Evolutionary conservation across 1,284 basidiomycete species (phyloP), one percentile per base, ranked within the genome.

Genomic region (Ganoderma resinaceum): DNA sequence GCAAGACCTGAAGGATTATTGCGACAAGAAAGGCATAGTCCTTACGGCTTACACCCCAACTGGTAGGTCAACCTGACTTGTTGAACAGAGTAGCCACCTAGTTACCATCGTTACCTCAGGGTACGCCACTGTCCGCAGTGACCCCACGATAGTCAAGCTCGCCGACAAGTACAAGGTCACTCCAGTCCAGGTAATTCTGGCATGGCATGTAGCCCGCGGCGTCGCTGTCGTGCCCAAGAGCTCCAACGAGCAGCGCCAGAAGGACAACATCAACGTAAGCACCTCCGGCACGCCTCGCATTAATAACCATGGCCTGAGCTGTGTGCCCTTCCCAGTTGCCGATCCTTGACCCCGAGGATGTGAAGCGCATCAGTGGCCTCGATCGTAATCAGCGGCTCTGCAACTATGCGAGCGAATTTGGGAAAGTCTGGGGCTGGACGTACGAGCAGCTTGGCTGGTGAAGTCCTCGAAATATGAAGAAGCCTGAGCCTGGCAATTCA

Each of bases 1-100:
- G 73, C 78, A 83, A 65, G 84, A 88, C 14, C 80, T 92, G n/a
- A 81, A 87, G 65, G 77, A 81, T 38, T 91, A 85, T 76, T 91
- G 90, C 76, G 80, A 85, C 53, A 71, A 79, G 57, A 86, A 89
- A 70, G 86, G 86, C 38, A 92, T 93, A 68, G 73, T 87, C 0
- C 74, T 92, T 33, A 87, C 90, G 40, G 91, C 89, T 0, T 93
- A 93, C 80, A 86, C 87, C 0, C 91, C 92, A 0, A 81, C 92
- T 5, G 91, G 90, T 73, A 70, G 49, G 74, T 57, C 2, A 40
- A 31, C 33, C 5, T 20, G 29, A 16, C 29, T 2, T 20, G 0
- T 35, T 38, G 57, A 37, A 59, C 11, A 38, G n/a, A 12, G n/a
- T 14, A 38, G 11, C 8, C 11, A 59, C 57, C 11, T 12, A 38